phyloP scores from a whole-genome alignment of 495 filamentous ascomycete species.

The Cairneyella variabilis region DNA sequence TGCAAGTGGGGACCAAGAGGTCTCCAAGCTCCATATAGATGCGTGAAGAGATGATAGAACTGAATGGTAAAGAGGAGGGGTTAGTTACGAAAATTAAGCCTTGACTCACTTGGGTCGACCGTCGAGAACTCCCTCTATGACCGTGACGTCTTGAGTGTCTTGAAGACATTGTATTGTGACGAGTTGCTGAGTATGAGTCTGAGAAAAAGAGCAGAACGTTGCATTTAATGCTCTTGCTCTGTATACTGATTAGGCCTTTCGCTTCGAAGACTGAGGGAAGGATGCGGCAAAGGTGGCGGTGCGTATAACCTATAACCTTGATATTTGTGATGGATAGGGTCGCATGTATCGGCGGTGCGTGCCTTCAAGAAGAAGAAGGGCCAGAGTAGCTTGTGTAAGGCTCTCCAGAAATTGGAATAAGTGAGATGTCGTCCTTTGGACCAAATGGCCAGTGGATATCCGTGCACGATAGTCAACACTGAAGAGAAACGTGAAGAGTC shows the following conservation, averaged over 20 bases:
- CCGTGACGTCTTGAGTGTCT: conserved; percentile 9
- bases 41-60: no score
- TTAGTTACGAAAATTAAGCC: conserved; percentile 21
- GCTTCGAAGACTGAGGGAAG: neutral
- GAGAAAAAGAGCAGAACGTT: neutral
- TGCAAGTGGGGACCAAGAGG: no score
- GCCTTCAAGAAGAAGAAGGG: neutral
- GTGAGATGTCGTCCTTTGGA: no score
- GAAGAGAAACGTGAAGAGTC: no score
- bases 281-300: neutral
- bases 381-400: no score
- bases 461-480: no score
- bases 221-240: neutral
- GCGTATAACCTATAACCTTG: neutral
- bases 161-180: conserved; percentile 15
- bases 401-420: no score
- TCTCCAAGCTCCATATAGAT: no score
- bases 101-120: conserved; percentile 21
- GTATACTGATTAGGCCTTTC: neutral
- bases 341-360: neutral
- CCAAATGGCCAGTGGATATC: no score
- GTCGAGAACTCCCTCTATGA: conserved; percentile 14
- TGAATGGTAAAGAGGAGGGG: no score
- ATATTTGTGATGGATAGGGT: neutral
- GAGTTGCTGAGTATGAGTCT: neutral